Conservation (phyloP, 73 alveolate species). For the Paraurostyla sp. region DNA sequence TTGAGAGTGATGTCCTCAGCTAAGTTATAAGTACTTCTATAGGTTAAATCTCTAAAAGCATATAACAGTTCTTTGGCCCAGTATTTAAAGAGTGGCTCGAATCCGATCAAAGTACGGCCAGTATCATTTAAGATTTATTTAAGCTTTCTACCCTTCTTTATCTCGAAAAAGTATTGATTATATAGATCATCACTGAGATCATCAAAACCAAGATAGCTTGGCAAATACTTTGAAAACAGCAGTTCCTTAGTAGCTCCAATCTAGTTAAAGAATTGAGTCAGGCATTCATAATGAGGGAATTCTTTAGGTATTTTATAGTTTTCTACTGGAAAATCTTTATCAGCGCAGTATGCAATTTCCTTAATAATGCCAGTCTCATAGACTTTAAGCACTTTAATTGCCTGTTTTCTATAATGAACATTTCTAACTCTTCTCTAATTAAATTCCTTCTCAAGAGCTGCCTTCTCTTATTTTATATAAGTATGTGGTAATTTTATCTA, state of each 20-base stretch:
- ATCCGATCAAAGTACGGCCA: constrained; percentile 56
- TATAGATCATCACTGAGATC: constrained; percentile 55
- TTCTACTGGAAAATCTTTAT: constrained; percentile 75
- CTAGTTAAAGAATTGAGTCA: constrained; percentile 27
- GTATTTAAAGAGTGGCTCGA: constrained; percentile 63
- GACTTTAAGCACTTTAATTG: constrained; percentile 63
- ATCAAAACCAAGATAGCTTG: constrained; percentile 69
- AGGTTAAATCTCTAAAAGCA: constrained; percentile 64
- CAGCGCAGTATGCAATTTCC: constrained; percentile 69
- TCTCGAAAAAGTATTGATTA: constrained; percentile 70
- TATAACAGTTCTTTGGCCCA: constrained; percentile 71
- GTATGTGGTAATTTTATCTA: constrained; percentile 46
- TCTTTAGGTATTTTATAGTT: constrained; percentile 66
- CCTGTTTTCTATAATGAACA: constrained; percentile 73
- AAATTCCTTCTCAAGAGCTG: constrained; percentile 62
- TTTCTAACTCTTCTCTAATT: constrained; percentile 44
- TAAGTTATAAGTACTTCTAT: constrained; percentile 64
- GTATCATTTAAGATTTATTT: constrained; percentile 44
- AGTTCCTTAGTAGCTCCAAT: constrained; percentile 68
- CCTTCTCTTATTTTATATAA: constrained; percentile 47
- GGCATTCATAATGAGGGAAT: constrained; percentile 53
- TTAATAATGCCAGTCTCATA: constrained; percentile 66
- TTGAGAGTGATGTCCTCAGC: constrained; percentile 51
- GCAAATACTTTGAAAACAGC: constrained; percentile 62
- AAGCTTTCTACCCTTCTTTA: constrained; percentile 59